Evolutionary conservation across 306 rosid species (phyloP), one percentile per base, ranked within the genome.

Genomic region (Urtica urens): DNA sequence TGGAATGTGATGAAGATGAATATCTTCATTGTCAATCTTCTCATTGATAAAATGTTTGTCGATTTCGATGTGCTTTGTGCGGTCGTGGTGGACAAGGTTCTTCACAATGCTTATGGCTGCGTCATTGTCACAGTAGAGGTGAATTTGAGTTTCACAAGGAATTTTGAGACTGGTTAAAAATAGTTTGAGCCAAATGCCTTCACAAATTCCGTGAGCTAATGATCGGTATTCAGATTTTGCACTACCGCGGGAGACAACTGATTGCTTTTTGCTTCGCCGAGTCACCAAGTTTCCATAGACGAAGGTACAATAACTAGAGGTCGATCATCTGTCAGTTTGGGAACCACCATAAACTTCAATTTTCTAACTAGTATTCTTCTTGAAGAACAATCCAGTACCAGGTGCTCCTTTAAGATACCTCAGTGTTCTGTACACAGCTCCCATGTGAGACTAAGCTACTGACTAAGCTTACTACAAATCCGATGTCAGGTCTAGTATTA

Each of bases 201-300:
- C 23, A 26, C 62, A 56, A 26, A 56, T 56, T 7, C 48, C 16
- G 10, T 14, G 60, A 22, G 60, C 60, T 10, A 39, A n/a, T 2
- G 49, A 23, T 11, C 24, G 28, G 3, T 41, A 43, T 13, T 56
- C 62, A 15, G 42, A 50, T 42, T 56, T 31, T 8, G 13, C 51
- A 17, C 29, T 17, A 11, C 51, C 44, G 9, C 50, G 25, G 4
- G 59, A 12, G 2, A 37, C 58, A 0, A 53, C 22, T 18, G 42
- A 10, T 4, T 51, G 56, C 7, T 53, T 53, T 33, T 40, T 53
- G n/a, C 52, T 56, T 7, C 17, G 6, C 62, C 39, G 29, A 3
- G 62, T 56, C 3, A 56, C 43, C 30, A 41, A 27, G 30, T 56
- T 56, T 0, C 50, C 52, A 28, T 51, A 56, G 1, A 53, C 22